These are phyloP conservation scores for Cylindrodendrum hubeiense DNA, from an alignment of 2,329 filamentous ascomycete species.

Conservation along the genomic window DNA sequence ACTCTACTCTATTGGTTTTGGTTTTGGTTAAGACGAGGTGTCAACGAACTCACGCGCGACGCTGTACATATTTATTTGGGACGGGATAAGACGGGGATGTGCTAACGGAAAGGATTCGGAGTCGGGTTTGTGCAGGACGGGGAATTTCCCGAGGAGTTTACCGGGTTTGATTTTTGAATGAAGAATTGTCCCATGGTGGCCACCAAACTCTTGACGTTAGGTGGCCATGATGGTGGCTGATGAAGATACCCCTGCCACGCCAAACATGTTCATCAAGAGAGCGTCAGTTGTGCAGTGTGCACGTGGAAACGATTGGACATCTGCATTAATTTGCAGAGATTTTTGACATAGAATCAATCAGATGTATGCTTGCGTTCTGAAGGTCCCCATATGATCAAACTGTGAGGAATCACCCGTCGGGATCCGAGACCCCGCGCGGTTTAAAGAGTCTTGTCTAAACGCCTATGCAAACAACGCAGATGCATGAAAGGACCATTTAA, in stretches of 20 bases:
- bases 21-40: conserved; percentile 8
- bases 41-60: conserved; percentile 24
- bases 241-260: conserved; percentile 36
- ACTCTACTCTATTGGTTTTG: conserved; percentile 23
- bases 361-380: conserved; percentile 18
- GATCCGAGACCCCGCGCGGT: conserved; percentile 5
- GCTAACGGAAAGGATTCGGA: conserved; percentile 32
- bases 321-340: conserved; percentile 6
- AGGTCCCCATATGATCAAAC: conserved; percentile 3
- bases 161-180: conserved; percentile 13
- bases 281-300: conserved; percentile 16
- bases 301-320: conserved; percentile 29
- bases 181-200: conserved; percentile 1
- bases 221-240: conserved; percentile 25
- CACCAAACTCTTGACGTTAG: neutral
- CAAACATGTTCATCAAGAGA: conserved; percentile 27
- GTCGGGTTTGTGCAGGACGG: conserved; percentile 27
- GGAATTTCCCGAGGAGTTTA: conserved; percentile 12
- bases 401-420: neutral
- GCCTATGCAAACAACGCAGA: conserved; percentile 24
- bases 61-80: conserved; percentile 31
- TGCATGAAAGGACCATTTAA: conserved; percentile 12
- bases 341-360: conserved; percentile 18
- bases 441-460: conserved; percentile 16
- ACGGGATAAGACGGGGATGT: conserved; percentile 15